phyloP scores from a whole-genome alignment of 345 rosid genomes.

The Toxicodendron radicans region DNA sequence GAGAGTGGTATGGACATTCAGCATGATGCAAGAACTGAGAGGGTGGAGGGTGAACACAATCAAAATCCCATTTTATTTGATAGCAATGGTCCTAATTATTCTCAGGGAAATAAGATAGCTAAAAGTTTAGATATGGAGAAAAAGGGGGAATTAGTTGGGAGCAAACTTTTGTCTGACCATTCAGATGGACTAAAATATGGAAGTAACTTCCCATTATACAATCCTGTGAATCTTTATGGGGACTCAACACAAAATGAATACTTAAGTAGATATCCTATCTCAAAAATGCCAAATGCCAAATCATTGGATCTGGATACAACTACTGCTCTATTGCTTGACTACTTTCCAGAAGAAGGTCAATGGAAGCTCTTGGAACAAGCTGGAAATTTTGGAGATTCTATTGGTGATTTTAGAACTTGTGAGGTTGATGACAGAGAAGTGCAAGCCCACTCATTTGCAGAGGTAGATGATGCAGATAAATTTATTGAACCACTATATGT shows the following conservation, averaged over 20 bases:
- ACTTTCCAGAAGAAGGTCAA: constrained; percentile 85
- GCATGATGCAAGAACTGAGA: constrained; percentile 28
- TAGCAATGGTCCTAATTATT: constrained; percentile 16
- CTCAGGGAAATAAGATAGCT: constrained; percentile 13
- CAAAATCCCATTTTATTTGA: constrained; percentile 14
- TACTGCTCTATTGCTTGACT: constrained; percentile 76
- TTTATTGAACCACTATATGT: constrained; percentile 69
- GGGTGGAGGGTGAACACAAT: constrained; percentile 28
- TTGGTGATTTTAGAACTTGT: constrained; percentile 26
- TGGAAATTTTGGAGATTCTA: constrained; percentile 36
- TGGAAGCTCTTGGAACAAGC: constrained; percentile 86
- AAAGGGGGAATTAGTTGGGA: constrained; percentile 28
- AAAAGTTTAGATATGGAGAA: constrained; percentile 7
- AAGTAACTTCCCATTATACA: constrained; percentile 40
- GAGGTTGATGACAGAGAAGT: constrained; percentile 28
- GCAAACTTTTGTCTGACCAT: constrained; percentile 35
- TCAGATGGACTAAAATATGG: constrained; percentile 19
- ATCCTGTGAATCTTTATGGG: constrained; percentile 33
- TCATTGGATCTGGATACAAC: constrained; percentile 71
- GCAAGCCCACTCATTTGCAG: constrained; percentile 25
- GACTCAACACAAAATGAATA: constrained; percentile 41
- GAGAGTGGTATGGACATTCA: constrained; percentile 27
- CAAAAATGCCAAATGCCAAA: constrained; percentile 44
- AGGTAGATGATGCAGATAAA: constrained; percentile 35
- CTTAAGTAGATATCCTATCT: constrained; percentile 37